Evolutionary conservation across 768 basidiomycete genomes (phyloP).

Genomic region (Xerocomus spinulosus): DNA sequence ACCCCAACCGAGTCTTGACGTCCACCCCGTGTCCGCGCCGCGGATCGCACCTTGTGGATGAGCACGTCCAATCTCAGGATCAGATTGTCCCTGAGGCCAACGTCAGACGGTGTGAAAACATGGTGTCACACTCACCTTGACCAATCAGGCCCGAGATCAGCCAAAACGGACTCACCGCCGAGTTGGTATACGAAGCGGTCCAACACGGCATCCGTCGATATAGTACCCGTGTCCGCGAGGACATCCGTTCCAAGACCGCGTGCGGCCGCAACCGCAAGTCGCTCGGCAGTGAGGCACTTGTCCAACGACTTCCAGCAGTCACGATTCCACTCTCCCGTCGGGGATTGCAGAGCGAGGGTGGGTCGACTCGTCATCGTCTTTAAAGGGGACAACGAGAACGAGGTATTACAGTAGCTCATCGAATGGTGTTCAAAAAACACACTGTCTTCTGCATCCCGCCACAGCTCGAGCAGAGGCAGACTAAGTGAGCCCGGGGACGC

Average conservation of each 20-base stretch:
- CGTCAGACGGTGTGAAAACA: not conserved
- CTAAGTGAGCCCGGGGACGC: constrained; percentile 30
- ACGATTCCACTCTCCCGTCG: constrained; percentile 52
- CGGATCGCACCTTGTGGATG: constrained; percentile 22
- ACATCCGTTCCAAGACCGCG: constrained; percentile 27
- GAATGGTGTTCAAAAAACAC: constrained; percentile 27
- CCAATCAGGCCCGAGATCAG: constrained; percentile 50
- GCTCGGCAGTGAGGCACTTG: constrained; percentile 70
- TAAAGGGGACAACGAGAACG: constrained; percentile 17
- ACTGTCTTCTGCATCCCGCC: constrained; percentile 28
- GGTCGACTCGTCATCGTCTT: not conserved
- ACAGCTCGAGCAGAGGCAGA: constrained; percentile 30
- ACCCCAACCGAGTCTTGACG: constrained; percentile 16
- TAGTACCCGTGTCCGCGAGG: constrained; percentile 49
- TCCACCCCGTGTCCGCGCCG: not conserved
- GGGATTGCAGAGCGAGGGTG: too few species aligned
- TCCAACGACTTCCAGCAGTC: constrained; percentile 80
- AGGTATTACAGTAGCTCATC: constrained; percentile 10
- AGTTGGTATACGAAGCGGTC: constrained; percentile 49
- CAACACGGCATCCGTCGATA: constrained; percentile 56
- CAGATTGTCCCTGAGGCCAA: constrained; percentile 19
- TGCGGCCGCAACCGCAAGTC: constrained; percentile 44
- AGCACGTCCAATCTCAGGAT: constrained; percentile 30
- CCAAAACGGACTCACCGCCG: constrained; percentile 41
- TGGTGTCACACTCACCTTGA: constrained; percentile 41